Evolutionary conservation across 2,329 filamentous ascomycete genomes (phyloP).

Genomic region (Sclerotinia sclerotiorum): DNA sequence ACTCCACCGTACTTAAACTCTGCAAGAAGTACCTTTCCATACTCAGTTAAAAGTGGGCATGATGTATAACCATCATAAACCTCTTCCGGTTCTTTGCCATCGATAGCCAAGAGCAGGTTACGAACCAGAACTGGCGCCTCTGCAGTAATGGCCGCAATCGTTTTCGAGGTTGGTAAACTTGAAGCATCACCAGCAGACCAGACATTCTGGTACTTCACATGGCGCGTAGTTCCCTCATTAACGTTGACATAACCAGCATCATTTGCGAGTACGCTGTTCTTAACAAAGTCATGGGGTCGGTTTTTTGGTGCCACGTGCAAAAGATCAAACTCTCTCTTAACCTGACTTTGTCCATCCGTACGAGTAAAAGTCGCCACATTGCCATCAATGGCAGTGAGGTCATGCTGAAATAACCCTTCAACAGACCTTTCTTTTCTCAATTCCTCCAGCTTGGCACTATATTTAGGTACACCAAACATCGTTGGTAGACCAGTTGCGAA

Average conservation of each 20-base stretch:
- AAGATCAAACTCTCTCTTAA: slow-evolving; percentile 53
- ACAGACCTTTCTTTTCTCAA: slow-evolving; percentile 55
- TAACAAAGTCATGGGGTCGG: slow-evolving; percentile 55
- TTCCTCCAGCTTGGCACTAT: slow-evolving; percentile 53
- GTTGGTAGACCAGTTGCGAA: slow-evolving; percentile 56
- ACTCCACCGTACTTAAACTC: slow-evolving; percentile 65
- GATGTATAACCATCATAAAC: slow-evolving; percentile 57
- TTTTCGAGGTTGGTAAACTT: slow-evolving; percentile 59
- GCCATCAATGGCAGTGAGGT: slow-evolving; percentile 54
- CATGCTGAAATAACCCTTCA: slow-evolving; percentile 59
- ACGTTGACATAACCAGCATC: slow-evolving; percentile 59
- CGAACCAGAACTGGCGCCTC: slow-evolving; percentile 52
- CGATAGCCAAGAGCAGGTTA: slow-evolving; percentile 48
- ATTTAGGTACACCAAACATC: slow-evolving; percentile 63
- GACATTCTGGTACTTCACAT: slow-evolving; percentile 55
- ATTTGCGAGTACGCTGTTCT: slow-evolving; percentile 54
- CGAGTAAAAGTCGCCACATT: slow-evolving; percentile 53
- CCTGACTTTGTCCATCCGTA: slow-evolving; percentile 44
- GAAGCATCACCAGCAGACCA: slow-evolving; percentile 61
- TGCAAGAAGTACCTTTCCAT: slow-evolving; percentile 62
- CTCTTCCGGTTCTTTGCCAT: slow-evolving; percentile 48
- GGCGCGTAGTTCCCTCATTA: slow-evolving; percentile 52
- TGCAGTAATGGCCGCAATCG: slow-evolving; percentile 53
- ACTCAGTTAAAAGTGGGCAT: slow-evolving; percentile 55
- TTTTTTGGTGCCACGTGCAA: slow-evolving; percentile 60